Evolutionary conservation across 2,329 filamentous ascomycete species (phyloP), one percentile per base, ranked within the genome.

Genomic region (Cladosporium sp.): DNA sequence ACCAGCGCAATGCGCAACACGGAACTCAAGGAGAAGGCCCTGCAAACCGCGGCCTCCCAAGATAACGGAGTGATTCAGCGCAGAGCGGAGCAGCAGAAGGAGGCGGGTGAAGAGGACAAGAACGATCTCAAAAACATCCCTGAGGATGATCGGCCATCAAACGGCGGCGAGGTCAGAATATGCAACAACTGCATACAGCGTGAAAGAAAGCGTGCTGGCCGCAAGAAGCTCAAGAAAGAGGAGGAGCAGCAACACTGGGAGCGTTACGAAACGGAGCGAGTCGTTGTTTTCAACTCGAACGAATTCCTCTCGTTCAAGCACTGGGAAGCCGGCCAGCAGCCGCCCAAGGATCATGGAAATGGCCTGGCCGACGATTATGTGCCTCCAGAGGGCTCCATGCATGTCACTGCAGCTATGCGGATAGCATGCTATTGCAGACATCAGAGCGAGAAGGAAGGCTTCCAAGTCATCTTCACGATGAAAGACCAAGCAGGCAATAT

Each of bases 401-500:
- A 89, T 62, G 83, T 95, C 18, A 85, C 91, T 58, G 82, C 88
- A 2, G 90, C 89, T 0, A 95, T 97, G 91, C 85, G 92, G 8
- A 96, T 98, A 61, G 89, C 91, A 19, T 98, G 92, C 67, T 98
- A 97, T 69, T 97, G 92, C 70, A 83, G 92, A 16, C 92, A 98
- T 65, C 92, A 97, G 60, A 83, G 86, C 53, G 93, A 97, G 70
- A 97, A 97, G 72, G 75, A 85, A 58, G 92, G 92, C 1, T 98
- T 96, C 69, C 78, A 79, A 69, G 90, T 97, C 60, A 95, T 98
- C 55, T 95, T 97, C 69, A 97, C 92, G 1, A 78, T 98, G 62
- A 95, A 91, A 64, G 88, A 96, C 68, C 81, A 81, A 62, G 73
- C 82, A 55, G 86, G 84, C 59, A 82, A 83, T 38, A 73, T 95